Evolutionary conservation across 257 asterid genomes (phyloP), one percentile per base, ranked within the genome.

Genomic region (Solanum habrochaites): DNA sequence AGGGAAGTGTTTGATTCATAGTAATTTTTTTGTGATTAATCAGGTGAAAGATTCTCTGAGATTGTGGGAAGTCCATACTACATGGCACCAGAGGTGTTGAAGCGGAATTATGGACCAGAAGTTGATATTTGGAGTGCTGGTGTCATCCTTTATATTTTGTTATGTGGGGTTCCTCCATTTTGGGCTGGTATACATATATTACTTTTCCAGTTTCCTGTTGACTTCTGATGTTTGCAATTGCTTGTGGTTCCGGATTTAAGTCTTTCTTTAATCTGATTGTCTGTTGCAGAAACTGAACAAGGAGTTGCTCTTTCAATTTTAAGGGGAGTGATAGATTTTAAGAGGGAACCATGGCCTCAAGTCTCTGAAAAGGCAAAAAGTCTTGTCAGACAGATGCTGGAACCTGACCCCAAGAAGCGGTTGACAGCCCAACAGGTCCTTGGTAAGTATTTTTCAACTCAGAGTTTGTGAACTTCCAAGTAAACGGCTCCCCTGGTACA

Each of bases 321-420:
- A 58, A 92, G 98, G 88, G 98, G 99, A 83, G 94, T 93, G 87
- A 88, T 94, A 82, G 98, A 95, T 90, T 96, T 96, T 49, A 94
- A 91, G 93, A 95, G 98, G 93, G 99, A 96, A 87, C 99, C 98
- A 64, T 96, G 98, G 99, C 97, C 99, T 62, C 99, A 94, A 90
- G 88, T 95, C 85, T 95, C 98, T 47, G 98, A 96, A 87, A 92
- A 89, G 88, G 99, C 99, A 18, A 96, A 95, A 89, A 92, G 91
- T 88, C 98, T 96, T 37, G 96, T 96, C 70, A 91, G 93, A 90
- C 98, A 95, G 88, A 96, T 96, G 99, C 87, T 96, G 89, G 98
- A 96, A 86, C 95, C 95, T 39, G 98, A 96, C 83, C 94, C 94
- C 75, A 89, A 89, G 88, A 96, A 89, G 93, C 98, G 99, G 13